Evolutionary conservation across 1,139 yeast species (phyloP), one percentile per base, ranked within the genome.

Genomic region (Arxiozyma bovina): DNA sequence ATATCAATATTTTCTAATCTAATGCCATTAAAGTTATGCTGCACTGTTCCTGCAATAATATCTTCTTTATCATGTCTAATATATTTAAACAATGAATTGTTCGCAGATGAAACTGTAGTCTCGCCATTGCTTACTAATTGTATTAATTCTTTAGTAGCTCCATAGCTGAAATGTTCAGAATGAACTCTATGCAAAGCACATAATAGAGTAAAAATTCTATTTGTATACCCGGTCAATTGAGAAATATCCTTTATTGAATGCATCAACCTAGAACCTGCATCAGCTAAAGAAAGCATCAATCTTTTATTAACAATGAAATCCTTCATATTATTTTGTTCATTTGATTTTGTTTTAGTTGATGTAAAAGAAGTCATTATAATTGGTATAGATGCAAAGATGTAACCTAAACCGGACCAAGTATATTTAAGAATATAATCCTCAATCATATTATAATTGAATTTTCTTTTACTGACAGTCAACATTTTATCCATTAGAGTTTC

Each of bases 201-300:
- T 58, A 91, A 74, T 55, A 91, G 74, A 38, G 81, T 80, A 71
- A 87, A 91, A 1, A 91, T 87, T 61, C 97, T 75, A 61, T 89
- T 93, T 1, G 97, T 89, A 67, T 87, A 87, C 12, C 97, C 97
- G 0, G 96, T 88, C 56, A 91, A 77, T 69, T 85, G 93, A 17
- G 95, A 87, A n/a, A 91, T 79, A 70, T 90, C 97, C 69, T 91
- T 90, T 61, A 90, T 87, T 1, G 97, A 89, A 69, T 89, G 89
- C 96, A 91, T 90, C 74, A 91, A 78, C 60, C 97, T 78, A n/a
- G 96, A 87, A 7, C 97, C 97, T 0, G 98, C 96, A 73, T 91
- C 98, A 0, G 97, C 96, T 67, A 91, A 77, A 6, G 94, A 85
- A 62, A 91, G 77, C 87, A 91, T 84, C 61, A 91, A 78, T 64